phyloP scores from a whole-genome alignment of 805 yeast species.

The Cyberlindnera xylosilytica region DNA sequence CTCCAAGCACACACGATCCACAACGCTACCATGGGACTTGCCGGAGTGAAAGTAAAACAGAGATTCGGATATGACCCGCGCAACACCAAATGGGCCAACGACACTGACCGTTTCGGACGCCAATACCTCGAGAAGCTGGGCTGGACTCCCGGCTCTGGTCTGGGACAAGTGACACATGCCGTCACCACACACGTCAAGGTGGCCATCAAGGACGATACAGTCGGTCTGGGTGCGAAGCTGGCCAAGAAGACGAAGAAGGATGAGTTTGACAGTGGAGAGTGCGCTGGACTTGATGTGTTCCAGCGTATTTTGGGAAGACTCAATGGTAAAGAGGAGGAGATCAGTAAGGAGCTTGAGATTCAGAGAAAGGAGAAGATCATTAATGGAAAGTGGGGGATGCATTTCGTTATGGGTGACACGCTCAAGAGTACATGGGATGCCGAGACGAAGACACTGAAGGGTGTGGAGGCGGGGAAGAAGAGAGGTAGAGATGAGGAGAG shows the following conservation, averaged over 20 bases:
- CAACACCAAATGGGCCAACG: constrained; percentile 92
- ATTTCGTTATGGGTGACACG: constrained; percentile 82
- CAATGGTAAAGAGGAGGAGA: constrained; percentile 77
- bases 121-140: constrained; percentile 78
- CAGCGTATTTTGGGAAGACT: constrained; percentile 86
- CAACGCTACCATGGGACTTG: constrained; percentile 92
- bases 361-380: constrained; percentile 66
- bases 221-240: constrained; percentile 87
- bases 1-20: no score
- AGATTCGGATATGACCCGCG: constrained; percentile 91
- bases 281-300: constrained; percentile 89
- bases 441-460: constrained; percentile 40
- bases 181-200: constrained; percentile 83
- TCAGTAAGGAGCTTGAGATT: constrained; percentile 61
- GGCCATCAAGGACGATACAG: constrained; percentile 71
- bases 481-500: constrained; percentile 29
- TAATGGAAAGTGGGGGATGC: constrained; percentile 87
- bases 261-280: constrained; percentile 75
- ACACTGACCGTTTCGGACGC: constrained; percentile 81
- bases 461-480: constrained; percentile 16
- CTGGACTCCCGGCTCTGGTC: constrained; percentile 90
- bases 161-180: constrained; percentile 69
- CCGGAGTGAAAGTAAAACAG: constrained; percentile 76
- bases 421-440: constrained; percentile 81
- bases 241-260: constrained; percentile 56